Base-by-base conservation (phyloP, 2,329 filamentous ascomycete species). In the Pyrenophora graminea region DNA sequence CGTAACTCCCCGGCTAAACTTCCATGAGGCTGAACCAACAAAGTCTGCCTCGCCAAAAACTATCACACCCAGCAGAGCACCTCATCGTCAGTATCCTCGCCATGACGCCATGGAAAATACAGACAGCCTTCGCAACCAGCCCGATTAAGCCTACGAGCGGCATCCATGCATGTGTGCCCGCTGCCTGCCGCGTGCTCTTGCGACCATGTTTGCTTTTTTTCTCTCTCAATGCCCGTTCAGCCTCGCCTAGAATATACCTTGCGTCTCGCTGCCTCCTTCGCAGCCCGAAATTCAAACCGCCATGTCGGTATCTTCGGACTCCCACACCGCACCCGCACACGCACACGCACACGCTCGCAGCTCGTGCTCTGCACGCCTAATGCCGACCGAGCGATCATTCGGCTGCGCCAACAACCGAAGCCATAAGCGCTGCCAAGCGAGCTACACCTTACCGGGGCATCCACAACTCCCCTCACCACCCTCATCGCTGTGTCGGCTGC, bases 11-110 rank as follows among this genome's bases (percentile, higher is more conserved):
- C 39, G 39, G 33, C 48, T 52, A 52, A 43, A 53, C 25, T 21
- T 45, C n/a, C 39, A 39, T 39, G 45, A 44, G 37, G 50, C 56
- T 54, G 51, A 53, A 53, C 42, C 27, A 19, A 34, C 39, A 45
- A 13, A 57, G 34, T 60, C 58, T 60, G 58, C 58, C 58, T 60
- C 55, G 58, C 55, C 45, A 58, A 48, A 53, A 58, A 53, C 49
- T 40, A 42, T 53, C 51, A 48, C 38, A 33, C 39, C 23, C 18
- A 21, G 21, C 39, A 15, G n/a, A 21, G 21, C 39, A 15, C 8
- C 25, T 23, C 39, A 36, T 47, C 36, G 40, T 23, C 19, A 54
- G 57, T 45, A 36, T 31, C 18, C 32, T 48, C 48, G 42, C 51
- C 27, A 30, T 30, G 27, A 30, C 27, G 8, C 27, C 27, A 30